Evolutionary conservation across 208 protist species (phyloP), one percentile per base, ranked within the genome.

Genomic region (Leishmania tropica): DNA sequence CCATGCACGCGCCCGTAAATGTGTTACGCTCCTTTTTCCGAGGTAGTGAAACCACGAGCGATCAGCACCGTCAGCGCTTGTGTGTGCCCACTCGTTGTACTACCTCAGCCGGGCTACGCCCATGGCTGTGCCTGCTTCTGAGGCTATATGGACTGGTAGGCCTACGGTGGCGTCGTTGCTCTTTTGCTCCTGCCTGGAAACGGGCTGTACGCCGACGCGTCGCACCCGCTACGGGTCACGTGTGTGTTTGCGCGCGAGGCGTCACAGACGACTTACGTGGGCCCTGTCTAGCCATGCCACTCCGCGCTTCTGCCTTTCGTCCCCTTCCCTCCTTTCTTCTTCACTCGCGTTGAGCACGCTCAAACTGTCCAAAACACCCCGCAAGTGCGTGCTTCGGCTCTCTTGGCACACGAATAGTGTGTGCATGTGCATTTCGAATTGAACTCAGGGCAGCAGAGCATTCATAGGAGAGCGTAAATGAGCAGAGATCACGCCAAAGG

Each of bases 391-490:
- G 6, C 67, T 0, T 15, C 15, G 11, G 31, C 40, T 54, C 24
- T 54, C n/a, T 5, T 51, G 45, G 24, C 45, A 45, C 40, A 53
- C 45, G 2, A 53, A 13, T 37, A 35, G 47, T 15, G 28, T 28
- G 35, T 54, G 40, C 15, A 21, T 37, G 6, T 40, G 31, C 70
- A 54, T 54, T 35, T 28, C 3, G 13, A 19, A 40, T 53, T n/a
- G 28, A 24, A n/a, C 28, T 35, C 19, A 54, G 40, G 1, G 45
- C 40, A n/a, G 70, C 47, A 28, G 70, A 35, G 40, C 11, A 31
- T 74, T 74, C 70, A 37, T 54, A 17, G 28, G 10, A 74, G 45
- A 74, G 28, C 73, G 51, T 6, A 24, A 45, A 85, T 85, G 82
- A 85, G 42, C 62, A 62, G 82, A 53, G 78, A 70, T 0, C 28